A percentile compares a stretch with the other conserved stretches of the same genome.
These are phyloP conservation scores for Aspergillus hiratsukae DNA, from an alignment of 2,329 filamentous ascomycete genomes.

Conservation along the genomic window DNA sequence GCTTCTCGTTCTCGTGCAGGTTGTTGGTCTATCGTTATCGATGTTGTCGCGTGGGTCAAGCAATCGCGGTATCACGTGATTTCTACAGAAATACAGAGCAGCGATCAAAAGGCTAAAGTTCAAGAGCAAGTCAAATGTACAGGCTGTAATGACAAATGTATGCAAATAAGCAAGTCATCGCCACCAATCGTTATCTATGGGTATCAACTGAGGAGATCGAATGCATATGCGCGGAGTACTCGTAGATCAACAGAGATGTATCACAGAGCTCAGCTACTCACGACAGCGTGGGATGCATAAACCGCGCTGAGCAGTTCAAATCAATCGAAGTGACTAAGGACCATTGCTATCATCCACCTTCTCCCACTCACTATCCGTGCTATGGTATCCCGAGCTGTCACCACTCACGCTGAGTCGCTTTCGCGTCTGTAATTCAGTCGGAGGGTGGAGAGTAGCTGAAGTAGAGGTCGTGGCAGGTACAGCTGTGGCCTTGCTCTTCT, in stretches of 20 bases:
- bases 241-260: background rate
- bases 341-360: slow-evolving; percentile 61
- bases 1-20: background rate
- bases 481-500: slow-evolving; percentile 11
- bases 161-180: background rate
- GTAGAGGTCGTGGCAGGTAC: slow-evolving; percentile 16
- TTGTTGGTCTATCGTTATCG: background rate
- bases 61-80: background rate
- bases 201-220: slow-evolving; percentile 5
- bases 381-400: slow-evolving; percentile 54
- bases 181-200: slow-evolving; percentile 8
- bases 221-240: background rate
- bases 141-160: background rate
- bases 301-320: no score
- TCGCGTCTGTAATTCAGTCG: slow-evolving; percentile 35
- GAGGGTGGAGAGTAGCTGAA: slow-evolving; percentile 46
- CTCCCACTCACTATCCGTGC: slow-evolving; percentile 97
- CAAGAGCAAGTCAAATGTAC: background rate
- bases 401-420: slow-evolving; percentile 45
- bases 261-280: background rate
- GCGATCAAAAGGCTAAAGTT: background rate
- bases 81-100: no score
- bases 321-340: no score
- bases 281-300: no score
- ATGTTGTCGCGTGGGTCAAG: background rate